phyloP scores from a whole-genome alignment of 2,329 filamentous ascomycete species.

The Venturia nashicola region DNA sequence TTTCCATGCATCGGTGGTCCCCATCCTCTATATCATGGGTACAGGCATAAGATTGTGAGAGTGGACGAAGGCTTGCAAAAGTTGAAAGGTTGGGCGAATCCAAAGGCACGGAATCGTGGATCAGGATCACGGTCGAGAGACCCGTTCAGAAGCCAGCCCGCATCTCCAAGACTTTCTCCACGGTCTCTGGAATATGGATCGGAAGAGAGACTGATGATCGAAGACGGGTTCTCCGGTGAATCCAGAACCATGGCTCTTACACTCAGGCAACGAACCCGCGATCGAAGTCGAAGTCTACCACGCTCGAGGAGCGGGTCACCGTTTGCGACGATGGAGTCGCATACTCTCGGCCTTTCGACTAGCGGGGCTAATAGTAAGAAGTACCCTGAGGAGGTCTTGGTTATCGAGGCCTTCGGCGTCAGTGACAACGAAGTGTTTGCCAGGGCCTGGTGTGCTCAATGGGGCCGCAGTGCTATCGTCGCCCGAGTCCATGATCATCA shows the following conservation, averaged over 20 bases:
- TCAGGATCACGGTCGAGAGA: not conserved
- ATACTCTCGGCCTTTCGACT: constrained; percentile 10
- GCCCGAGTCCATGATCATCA: constrained; percentile 46
- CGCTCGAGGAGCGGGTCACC: not conserved
- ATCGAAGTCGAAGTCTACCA: not conserved
- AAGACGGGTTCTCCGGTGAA: not conserved
- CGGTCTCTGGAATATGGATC: not conserved
- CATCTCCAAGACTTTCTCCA: not conserved
- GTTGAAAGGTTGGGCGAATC: constrained; percentile 7
- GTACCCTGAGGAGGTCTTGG: constrained; percentile 50
- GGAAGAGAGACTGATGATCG: not conserved
- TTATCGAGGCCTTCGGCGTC: constrained; percentile 61
- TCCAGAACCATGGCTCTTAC: not conserved
- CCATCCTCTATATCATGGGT: constrained; percentile 57
- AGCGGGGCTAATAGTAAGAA: constrained; percentile 16
- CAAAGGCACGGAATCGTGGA: constrained; percentile 3
- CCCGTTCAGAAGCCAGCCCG: not conserved
- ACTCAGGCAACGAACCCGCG: not conserved
- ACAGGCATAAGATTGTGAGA: constrained; percentile 45
- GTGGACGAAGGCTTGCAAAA: constrained; percentile 51
- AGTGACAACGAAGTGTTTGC: constrained; percentile 66
- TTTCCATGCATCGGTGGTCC: constrained; percentile 29
- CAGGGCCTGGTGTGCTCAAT: constrained; percentile 65
- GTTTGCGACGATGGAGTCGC: constrained; percentile 2
- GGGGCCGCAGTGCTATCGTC: constrained; percentile 59